phyloP scores from a whole-genome alignment of 2,329 filamentous ascomycete species.

The Arthrocladium fulminans region DNA sequence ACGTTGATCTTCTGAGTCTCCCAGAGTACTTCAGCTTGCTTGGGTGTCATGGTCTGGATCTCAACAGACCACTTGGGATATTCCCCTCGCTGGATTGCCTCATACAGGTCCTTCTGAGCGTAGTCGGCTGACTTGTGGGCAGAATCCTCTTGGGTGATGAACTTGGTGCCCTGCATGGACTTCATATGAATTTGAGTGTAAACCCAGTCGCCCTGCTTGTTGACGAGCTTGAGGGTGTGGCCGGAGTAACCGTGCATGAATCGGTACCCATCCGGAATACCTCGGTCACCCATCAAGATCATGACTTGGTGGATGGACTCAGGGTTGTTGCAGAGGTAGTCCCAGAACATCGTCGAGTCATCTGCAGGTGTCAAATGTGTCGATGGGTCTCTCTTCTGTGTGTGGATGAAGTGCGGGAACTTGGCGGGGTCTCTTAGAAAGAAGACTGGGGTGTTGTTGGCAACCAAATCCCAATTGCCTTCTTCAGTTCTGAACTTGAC shows the following conservation, averaged over 20 bases:
- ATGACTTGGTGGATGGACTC: slow-evolving; percentile 47
- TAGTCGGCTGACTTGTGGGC: slow-evolving; percentile 44
- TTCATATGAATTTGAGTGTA: slow-evolving; percentile 47
- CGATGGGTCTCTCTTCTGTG: slow-evolving; percentile 51
- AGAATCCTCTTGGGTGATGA: slow-evolving; percentile 45
- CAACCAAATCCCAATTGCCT: slow-evolving; percentile 65
- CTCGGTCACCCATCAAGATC: slow-evolving; percentile 47
- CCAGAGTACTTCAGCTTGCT: slow-evolving; percentile 58
- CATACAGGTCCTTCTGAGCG: slow-evolving; percentile 45
- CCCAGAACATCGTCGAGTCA: slow-evolving; percentile 27
- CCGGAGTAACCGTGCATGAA: slow-evolving; percentile 49
- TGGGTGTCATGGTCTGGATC: slow-evolving; percentile 45
- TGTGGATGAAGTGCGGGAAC: slow-evolving; percentile 53
- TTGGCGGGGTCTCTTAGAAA: slow-evolving; percentile 58
- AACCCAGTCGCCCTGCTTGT: slow-evolving; percentile 46
- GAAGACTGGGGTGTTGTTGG: slow-evolving; percentile 61
- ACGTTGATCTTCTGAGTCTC: slow-evolving; percentile 52
- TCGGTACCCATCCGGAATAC: slow-evolving; percentile 47
- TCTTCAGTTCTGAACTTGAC: slow-evolving; percentile 66
- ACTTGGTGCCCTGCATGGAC: slow-evolving; percentile 44
- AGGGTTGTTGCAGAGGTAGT: slow-evolving; percentile 46
- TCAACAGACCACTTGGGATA: slow-evolving; percentile 44
- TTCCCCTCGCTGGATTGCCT: slow-evolving; percentile 45
- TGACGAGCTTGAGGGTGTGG: slow-evolving; percentile 46
- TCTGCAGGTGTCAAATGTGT: slow-evolving; percentile 40